These are phyloP conservation scores for Agaricus subrufescens DNA, from an alignment of 768 basidiomycete species.

Conservation along the genomic window DNA sequence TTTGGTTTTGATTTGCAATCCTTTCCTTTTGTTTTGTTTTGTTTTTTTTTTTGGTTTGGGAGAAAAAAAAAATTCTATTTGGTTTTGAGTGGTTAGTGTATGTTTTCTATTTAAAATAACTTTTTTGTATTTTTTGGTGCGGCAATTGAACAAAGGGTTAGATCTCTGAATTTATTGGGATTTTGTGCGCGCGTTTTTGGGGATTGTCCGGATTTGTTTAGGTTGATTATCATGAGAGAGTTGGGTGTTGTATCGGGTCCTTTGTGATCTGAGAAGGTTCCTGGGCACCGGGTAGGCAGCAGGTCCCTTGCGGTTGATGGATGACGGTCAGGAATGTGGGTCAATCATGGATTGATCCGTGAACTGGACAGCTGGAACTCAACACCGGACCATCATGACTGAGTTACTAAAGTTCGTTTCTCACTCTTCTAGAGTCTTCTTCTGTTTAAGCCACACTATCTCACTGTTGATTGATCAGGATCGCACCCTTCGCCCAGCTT, in stretches of 20 bases:
- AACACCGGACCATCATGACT: constrained; percentile 4
- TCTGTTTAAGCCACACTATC: background rate
- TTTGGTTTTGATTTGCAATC: background rate
- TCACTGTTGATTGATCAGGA: constrained; percentile 22
- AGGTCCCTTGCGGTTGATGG: background rate
- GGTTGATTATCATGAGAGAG: too few species aligned
- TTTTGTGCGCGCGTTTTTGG: too few species aligned
- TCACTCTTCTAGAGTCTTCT: too few species aligned
- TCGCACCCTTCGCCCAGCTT: constrained; percentile 37
- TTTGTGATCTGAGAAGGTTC: background rate
- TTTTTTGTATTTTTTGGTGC: too few species aligned
- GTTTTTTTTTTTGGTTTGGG: too few species aligned
- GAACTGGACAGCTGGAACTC: background rate
- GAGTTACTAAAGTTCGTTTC: constrained; percentile 21
- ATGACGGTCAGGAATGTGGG: background rate
- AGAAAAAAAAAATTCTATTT: too few species aligned
- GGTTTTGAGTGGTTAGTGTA: background rate
- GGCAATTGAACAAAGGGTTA: too few species aligned
- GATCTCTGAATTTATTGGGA: too few species aligned
- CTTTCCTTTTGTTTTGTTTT: background rate
- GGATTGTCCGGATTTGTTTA: too few species aligned
- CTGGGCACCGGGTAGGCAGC: background rate
- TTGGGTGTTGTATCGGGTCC: too few species aligned
- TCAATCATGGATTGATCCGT: background rate
- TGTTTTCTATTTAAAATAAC: background rate